Evolutionary conservation across 2,329 filamentous ascomycete genomes (phyloP), one percentile per base, ranked within the genome.

Genomic region (Aspergillus brunneoviolaceus): DNA sequence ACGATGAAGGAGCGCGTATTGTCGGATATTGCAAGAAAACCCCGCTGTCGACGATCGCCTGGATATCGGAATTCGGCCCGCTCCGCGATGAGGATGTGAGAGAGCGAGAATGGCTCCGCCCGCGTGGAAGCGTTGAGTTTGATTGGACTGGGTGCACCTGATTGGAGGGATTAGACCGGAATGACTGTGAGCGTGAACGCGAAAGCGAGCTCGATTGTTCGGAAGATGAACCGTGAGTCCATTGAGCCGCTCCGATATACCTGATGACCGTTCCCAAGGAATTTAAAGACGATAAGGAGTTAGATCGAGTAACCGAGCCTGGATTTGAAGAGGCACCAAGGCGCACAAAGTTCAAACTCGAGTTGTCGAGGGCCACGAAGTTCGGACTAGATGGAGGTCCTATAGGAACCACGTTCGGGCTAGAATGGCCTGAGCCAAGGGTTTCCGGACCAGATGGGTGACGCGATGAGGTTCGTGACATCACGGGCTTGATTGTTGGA

Each of bases 211-310:
- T 72, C 29, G 67, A 66, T 42, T 66, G 71, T 50, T 74, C 74
- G 3, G 72, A 71, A 33, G 72, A 73, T 48, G 70, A 70, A 39
- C 70, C 66, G 60, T 72, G 71, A 31, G 73, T 69, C 71, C 72
- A 77, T 54, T 68, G 70, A 51, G 68, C 65, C n/a, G 69, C 69
- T 56, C 71, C 69, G 58, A 67, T 66, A 63, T 77, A 74, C 57
- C 75, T 70, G 52, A 77, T 76, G 4, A 76, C 77, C 6, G 77
- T 79, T 53, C 76, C 76, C 55, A 76, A 59, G 0, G 76, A 77
- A 50, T 75, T 76, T 49, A 75, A 71, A 12, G 76, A 78, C 5
- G 76, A 77, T 16, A 77, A 60, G 2, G 76, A 78, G 49, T 78
- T 75, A 0, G 77, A 76, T 19, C 71, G 70, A 3, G 68, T 70